Percentiles rank a stretch among this genome's conserved stretches.
Conservation (phyloP, 2,329 filamentous ascomycete genomes). For the Exophiala spinifera region DNA sequence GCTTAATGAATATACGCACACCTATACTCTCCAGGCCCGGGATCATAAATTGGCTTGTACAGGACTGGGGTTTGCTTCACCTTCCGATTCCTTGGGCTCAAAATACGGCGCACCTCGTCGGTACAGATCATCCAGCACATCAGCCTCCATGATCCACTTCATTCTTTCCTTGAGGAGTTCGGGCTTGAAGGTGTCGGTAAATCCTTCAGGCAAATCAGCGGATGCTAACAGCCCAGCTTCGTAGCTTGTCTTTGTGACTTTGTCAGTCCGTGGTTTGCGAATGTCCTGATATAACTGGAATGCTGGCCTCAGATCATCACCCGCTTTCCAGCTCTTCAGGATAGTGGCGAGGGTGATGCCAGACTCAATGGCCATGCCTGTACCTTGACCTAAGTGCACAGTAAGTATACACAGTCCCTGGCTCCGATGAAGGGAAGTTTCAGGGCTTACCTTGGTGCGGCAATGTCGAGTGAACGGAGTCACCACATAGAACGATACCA, state of each 20-base stretch:
- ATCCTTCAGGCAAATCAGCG: slow-evolving; percentile 34
- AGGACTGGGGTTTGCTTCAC: not conserved
- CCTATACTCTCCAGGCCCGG: too few species aligned
- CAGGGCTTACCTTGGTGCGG: slow-evolving; percentile 33
- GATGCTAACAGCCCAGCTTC: slow-evolving; percentile 38
- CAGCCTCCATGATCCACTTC: slow-evolving; percentile 39
- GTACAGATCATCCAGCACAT: slow-evolving; percentile 34
- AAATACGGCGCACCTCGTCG: slow-evolving; percentile 25
- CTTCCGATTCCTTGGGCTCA: not conserved
- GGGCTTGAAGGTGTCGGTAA: slow-evolving; percentile 32
- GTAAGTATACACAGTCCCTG: not conserved
- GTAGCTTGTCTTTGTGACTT: slow-evolving; percentile 35
- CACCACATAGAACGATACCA: slow-evolving; percentile 35
- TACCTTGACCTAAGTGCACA: slow-evolving; percentile 32
- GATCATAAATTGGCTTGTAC: not conserved
- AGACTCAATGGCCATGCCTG: slow-evolving; percentile 37
- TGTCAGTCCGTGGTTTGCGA: slow-evolving; percentile 38
- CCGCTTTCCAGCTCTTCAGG: slow-evolving; percentile 33
- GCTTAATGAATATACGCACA: too few species aligned
- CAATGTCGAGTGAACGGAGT: slow-evolving; percentile 37
- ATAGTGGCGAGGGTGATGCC: slow-evolving; percentile 35
- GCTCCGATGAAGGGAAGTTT: not conserved
- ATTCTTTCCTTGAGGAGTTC: slow-evolving; percentile 33
- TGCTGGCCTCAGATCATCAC: slow-evolving; percentile 30
- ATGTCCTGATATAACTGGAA: slow-evolving; percentile 38